These are phyloP conservation scores for Psilocybe cyanescens DNA, from an alignment of 768 basidiomycete species.

Conservation along the genomic window DNA sequence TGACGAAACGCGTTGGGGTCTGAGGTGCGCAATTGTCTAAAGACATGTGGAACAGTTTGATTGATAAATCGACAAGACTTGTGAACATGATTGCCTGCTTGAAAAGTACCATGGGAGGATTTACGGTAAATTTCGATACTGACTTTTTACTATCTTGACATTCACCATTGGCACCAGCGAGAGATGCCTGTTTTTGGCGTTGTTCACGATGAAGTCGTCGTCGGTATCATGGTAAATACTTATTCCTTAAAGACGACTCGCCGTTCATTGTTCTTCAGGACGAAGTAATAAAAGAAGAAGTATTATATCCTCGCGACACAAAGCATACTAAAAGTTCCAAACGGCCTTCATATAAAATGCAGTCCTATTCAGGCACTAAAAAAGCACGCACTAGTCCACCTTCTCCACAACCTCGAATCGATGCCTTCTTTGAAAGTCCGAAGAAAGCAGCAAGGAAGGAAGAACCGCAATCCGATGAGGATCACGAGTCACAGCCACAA, in stretches of 20 bases:
- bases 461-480: neutral
- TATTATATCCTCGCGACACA: neutral
- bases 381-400: slow-evolving; percentile 3
- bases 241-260: too few relatives aligned
- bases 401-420: slow-evolving; percentile 13
- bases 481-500: neutral
- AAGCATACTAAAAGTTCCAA: slow-evolving; percentile 10
- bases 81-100: slow-evolving; percentile 74
- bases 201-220: slow-evolving; percentile 62
- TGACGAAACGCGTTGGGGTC: slow-evolving; percentile 78
- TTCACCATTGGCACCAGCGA: slow-evolving; percentile 46
- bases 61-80: slow-evolving; percentile 46
- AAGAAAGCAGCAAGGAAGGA: slow-evolving; percentile 4
- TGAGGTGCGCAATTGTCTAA: slow-evolving; percentile 53
- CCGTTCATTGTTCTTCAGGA: slow-evolving; percentile 41
- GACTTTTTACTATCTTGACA: neutral
- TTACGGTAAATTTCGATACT: slow-evolving; percentile 45
- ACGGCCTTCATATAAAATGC: slow-evolving; percentile 1
- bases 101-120: slow-evolving; percentile 52
- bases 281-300: slow-evolving; percentile 40
- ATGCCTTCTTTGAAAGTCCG: slow-evolving; percentile 18
- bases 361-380: slow-evolving; percentile 7
- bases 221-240: slow-evolving; percentile 72
- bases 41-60: neutral
- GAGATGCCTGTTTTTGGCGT: slow-evolving; percentile 87